Conservation (phyloP, 345 rosid species). For the Hibiscus trionum region DNA sequence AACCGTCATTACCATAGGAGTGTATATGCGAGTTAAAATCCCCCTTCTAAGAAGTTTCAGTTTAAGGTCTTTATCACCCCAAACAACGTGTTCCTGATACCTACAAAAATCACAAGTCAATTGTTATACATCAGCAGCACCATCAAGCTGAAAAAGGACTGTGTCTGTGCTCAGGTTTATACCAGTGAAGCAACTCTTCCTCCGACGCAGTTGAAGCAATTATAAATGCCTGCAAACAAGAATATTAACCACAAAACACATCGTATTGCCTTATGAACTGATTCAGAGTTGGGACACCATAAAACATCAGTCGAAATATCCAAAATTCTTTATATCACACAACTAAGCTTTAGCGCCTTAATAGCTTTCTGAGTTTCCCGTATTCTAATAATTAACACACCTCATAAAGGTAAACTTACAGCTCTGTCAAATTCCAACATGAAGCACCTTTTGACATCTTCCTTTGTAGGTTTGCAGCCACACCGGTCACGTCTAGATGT, state of each 20-base stretch:
- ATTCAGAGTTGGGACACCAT: background rate
- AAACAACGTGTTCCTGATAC: slow-evolving; percentile 83
- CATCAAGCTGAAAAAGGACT: background rate
- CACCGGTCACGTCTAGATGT: slow-evolving; percentile 91
- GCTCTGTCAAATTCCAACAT: slow-evolving; percentile 95
- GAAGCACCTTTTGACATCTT: slow-evolving; percentile 94
- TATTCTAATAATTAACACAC: background rate
- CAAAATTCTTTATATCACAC: background rate
- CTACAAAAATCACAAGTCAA: slow-evolving; percentile 28
- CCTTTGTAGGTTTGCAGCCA: slow-evolving; percentile 97
- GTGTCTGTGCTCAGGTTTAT: slow-evolving; percentile 19
- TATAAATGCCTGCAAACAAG: slow-evolving; percentile 73
- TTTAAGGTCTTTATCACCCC: slow-evolving; percentile 77
- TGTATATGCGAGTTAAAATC: slow-evolving; percentile 70
- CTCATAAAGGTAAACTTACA: slow-evolving; percentile 40
- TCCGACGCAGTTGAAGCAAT: slow-evolving; percentile 93
- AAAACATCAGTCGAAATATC: background rate
- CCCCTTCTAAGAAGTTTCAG: slow-evolving; percentile 77
- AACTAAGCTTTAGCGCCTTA: background rate
- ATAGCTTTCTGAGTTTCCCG: background rate
- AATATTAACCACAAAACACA: background rate
- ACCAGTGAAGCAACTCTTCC: slow-evolving; percentile 93
- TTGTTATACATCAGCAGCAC: background rate
- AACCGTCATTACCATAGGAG: slow-evolving; percentile 69
- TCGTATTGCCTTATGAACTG: background rate